Evolutionary conservation across 768 basidiomycete genomes (phyloP).

Genomic region (Suillus subaureus): DNA sequence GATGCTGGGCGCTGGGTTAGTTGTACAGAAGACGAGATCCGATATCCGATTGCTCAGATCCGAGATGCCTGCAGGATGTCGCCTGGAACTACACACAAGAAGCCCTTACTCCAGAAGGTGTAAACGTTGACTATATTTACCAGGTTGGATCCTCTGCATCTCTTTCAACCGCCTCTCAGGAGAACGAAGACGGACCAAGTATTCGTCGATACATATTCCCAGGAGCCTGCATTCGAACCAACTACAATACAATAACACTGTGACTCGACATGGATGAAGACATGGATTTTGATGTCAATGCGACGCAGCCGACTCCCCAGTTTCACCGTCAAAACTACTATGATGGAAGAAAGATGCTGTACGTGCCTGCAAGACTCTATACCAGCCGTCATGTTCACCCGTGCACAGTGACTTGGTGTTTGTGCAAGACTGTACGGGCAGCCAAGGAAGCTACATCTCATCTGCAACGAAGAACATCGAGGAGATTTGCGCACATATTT

Average conservation of each 20-base stretch:
- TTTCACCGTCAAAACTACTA: conserved; percentile 40
- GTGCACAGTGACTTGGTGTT: conserved; percentile 83
- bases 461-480: conserved; percentile 97
- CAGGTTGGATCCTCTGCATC: neutral
- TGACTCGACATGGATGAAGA: conserved; percentile 70
- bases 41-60: conserved; percentile 37
- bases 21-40: conserved; percentile 27
- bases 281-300: conserved; percentile 63
- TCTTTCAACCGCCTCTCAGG: conserved; percentile 2
- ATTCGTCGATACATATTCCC: neutral
- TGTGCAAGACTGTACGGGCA: conserved; percentile 94
- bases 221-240: neutral
- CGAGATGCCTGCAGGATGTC: conserved; percentile 39
- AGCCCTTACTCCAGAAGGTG: conserved; percentile 4
- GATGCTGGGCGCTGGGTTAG: conserved; percentile 6
- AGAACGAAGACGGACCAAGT: neutral
- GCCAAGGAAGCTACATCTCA: conserved; percentile 88
- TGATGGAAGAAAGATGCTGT: conserved; percentile 73
- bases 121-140: conserved; percentile 6
- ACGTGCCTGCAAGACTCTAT: conserved; percentile 35
- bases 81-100: conserved; percentile 25
- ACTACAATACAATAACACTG: neutral
- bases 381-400: conserved; percentile 20
- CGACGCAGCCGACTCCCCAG: conserved; percentile 34
- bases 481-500: conserved; percentile 91